These are phyloP conservation scores for Sequoia sempervirens DNA, from an alignment of 75 land plant genomes.

Conservation along the genomic window DNA sequence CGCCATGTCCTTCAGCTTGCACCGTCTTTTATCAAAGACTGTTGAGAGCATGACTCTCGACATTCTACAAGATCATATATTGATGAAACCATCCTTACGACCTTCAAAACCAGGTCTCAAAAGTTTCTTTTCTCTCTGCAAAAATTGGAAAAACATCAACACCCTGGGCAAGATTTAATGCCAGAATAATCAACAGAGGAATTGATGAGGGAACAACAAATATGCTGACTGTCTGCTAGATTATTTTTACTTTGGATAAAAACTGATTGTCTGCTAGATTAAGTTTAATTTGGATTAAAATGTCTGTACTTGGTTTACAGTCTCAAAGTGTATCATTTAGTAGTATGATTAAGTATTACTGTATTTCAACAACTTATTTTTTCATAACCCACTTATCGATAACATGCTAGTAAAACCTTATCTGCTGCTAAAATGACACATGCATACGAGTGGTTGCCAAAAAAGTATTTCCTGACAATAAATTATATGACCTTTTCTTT, in stretches of 20 bases:
- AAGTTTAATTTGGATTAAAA: not conserved
- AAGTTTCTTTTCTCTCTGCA: slow-evolving; percentile 81
- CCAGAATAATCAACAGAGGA: not conserved
- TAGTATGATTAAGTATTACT: not conserved
- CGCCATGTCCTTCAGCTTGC: not conserved
- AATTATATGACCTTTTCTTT: not conserved
- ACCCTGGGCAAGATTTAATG: not conserved
- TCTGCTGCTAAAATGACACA: not conserved
- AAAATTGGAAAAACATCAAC: not conserved
- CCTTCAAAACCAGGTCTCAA: slow-evolving; percentile 81
- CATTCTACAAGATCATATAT: slow-evolving; percentile 7
- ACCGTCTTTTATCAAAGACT: not conserved
- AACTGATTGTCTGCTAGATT: not conserved
- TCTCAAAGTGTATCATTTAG: not conserved
- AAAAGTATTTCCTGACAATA: not conserved
- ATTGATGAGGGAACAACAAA: not conserved
- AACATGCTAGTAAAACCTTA: not conserved
- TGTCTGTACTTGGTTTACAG: not conserved
- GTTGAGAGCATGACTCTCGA: not conserved
- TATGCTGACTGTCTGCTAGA: not conserved
- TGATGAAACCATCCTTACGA: slow-evolving; percentile 63
- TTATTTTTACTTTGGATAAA: not conserved
- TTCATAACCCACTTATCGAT: not conserved
- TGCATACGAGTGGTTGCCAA: not conserved
- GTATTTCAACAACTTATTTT: not conserved